A percentile compares a stretch with the other conserved stretches of the same genome.
Conservation (phyloP, 2,329 filamentous ascomycete genomes). For the Venturia nashicola region DNA sequence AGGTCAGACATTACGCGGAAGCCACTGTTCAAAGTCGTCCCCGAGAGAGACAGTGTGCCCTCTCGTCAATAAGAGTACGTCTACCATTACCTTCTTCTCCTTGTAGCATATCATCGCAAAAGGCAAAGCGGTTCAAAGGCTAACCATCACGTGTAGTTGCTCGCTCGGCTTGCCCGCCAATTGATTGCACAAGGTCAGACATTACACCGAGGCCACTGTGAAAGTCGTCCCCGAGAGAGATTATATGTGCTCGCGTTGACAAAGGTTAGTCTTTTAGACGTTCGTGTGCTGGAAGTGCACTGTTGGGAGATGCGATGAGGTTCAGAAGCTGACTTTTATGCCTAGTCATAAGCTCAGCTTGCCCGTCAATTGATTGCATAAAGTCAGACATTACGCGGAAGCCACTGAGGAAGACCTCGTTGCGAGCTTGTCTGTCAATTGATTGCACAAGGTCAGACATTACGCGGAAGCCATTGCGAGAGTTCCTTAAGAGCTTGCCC, state of each 20-base stretch:
- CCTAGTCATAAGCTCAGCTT: not conserved
- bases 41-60: too few species aligned
- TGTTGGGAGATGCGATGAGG: not conserved
- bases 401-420: not conserved
- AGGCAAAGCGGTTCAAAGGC: too few species aligned
- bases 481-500: not conserved
- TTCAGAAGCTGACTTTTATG: too few species aligned
- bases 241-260: not conserved
- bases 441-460: too few species aligned
- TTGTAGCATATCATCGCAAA: too few species aligned
- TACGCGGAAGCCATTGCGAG: too few species aligned
- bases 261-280: not conserved
- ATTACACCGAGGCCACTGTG: not conserved
- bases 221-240: not conserved
- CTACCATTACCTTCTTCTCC: too few species aligned
- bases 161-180: not conserved
- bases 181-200: not conserved
- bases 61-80: not conserved
- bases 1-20: not conserved
- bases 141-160: not conserved
- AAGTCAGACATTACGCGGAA: not conserved
- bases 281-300: not conserved
- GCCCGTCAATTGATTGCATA: not conserved
- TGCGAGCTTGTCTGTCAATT: not conserved
- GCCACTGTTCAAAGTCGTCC: not conserved